Conservation (phyloP, 345 rosid species). For the Populus alba region DNA sequence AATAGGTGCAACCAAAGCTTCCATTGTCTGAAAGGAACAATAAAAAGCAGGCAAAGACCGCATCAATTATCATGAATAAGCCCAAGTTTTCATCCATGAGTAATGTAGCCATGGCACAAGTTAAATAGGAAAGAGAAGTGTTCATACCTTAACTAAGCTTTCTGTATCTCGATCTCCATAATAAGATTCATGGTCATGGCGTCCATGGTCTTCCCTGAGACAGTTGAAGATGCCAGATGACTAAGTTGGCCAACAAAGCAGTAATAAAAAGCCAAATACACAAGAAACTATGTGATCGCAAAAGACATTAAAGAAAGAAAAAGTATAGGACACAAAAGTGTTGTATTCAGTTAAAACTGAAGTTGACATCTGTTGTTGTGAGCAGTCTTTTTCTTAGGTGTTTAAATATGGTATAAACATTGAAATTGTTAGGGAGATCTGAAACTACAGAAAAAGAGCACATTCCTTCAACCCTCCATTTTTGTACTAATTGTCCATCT, state of each 20-base stretch:
- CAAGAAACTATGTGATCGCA: neutral
- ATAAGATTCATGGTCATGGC: conserved; percentile 95
- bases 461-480: neutral
- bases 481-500: neutral
- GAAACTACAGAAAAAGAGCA: neutral
- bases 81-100: conserved; percentile 6
- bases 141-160: conserved; percentile 74
- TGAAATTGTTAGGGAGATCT: neutral
- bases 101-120: neutral
- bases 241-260: conserved; percentile 5
- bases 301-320: neutral
- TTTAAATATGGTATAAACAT: neutral
- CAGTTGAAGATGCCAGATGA: conserved; percentile 16
- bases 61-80: neutral
- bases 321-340: neutral
- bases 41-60: conserved; percentile 2
- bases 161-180: conserved; percentile 99
- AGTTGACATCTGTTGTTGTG: neutral
- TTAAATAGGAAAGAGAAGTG: neutral
- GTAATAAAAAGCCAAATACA: neutral
- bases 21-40: conserved; percentile 61
- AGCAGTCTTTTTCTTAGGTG: neutral
- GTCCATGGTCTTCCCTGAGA: conserved; percentile 82
- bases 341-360: neutral
- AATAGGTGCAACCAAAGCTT: conserved; percentile 61